Base-by-base conservation (phyloP, 495 filamentous ascomycete genomes). In the Penicillium bialowiezense region DNA sequence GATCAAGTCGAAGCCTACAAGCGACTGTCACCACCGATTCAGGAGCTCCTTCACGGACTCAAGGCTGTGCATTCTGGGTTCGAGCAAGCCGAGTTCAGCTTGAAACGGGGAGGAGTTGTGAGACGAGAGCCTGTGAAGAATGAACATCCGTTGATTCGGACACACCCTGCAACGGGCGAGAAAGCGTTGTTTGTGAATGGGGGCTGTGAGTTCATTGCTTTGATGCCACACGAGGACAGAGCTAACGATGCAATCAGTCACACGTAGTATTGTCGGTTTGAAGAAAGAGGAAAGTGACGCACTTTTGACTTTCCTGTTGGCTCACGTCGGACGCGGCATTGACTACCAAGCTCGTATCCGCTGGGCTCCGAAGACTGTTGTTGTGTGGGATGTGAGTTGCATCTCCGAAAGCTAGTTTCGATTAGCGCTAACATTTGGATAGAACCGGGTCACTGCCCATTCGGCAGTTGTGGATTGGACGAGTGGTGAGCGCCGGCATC, bases 121-220 rank as follows among this genome's bases (percentile, higher is more conserved):
- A 68, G 88, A 39, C 75, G 88, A 31, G 85, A 90, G 58, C 87
- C 88, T 0, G 81, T 91, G 7, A 71, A 78, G 18, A 81, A 71
- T 35, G 79, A 80, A 38, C 90, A 95, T 64, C 89, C 89, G 1
- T 59, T 95, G 45, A 75, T 91, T 26, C 75, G 88, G n/a, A 91
- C 87, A 2, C 89, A 93, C 60, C 89, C 89, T 0, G 80, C 69
- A 3, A 92, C 89, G 0, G 87, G 89, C 7, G 86, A 91, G 72
- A 93, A 91, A 66, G 86, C 88, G 0, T 64, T 95, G 19, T 93
- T 81, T 55, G 81, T 92, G 47, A 92, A 91, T 57, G 79, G 77
- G 8, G 85, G 88, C 60, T 93, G 85, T 89, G 70, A 79, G 82
- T 76, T 24, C 17, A 7, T 33, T 24, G 42, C 19, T 20, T 21